These are phyloP conservation scores for Cryptococcus jaspeensis DNA, from an alignment of 1,284 basidiomycete genomes.

Conservation along the genomic window DNA sequence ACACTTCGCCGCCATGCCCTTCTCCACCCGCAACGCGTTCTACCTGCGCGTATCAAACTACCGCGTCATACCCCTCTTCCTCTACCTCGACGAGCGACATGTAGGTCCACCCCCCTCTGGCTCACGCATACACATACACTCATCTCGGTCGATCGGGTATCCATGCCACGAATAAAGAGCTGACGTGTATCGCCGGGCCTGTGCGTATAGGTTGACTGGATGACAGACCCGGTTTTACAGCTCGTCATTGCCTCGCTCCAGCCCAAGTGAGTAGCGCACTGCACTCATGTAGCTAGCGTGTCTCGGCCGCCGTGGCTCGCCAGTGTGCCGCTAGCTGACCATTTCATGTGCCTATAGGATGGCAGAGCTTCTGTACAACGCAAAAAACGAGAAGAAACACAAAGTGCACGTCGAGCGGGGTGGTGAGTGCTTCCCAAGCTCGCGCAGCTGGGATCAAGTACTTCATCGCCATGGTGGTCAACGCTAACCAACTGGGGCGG, in stretches of 20 bases:
- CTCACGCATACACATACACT: too few species aligned
- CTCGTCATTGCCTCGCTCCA: slow-evolving; percentile 43
- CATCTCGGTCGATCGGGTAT: background rate
- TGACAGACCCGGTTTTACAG: slow-evolving; percentile 40
- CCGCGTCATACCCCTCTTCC: slow-evolving; percentile 43
- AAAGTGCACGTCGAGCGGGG: slow-evolving; percentile 47
- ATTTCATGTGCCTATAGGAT: slow-evolving; percentile 16
- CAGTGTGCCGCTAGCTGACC: background rate
- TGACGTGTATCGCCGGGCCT: background rate
- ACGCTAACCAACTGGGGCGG: background rate
- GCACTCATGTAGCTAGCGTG: background rate
- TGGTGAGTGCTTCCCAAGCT: slow-evolving; percentile 23
- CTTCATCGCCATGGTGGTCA: too few species aligned
- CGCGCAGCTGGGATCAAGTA: background rate
- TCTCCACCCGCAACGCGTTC: slow-evolving; percentile 48
- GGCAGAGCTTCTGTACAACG: slow-evolving; percentile 28
- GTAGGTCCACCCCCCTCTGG: slow-evolving; percentile 17
- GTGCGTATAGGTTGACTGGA: slow-evolving; percentile 42
- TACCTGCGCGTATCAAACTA: slow-evolving; percentile 47
- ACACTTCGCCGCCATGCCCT: slow-evolving; percentile 1
- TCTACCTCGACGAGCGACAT: slow-evolving; percentile 50
- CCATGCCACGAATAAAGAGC: background rate
- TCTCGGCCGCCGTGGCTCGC: too few species aligned
- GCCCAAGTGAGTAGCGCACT: slow-evolving; percentile 23
- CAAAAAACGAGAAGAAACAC: slow-evolving; percentile 39